phyloP scores from a whole-genome alignment of 768 basidiomycete genomes.

The Mycena pura region DNA sequence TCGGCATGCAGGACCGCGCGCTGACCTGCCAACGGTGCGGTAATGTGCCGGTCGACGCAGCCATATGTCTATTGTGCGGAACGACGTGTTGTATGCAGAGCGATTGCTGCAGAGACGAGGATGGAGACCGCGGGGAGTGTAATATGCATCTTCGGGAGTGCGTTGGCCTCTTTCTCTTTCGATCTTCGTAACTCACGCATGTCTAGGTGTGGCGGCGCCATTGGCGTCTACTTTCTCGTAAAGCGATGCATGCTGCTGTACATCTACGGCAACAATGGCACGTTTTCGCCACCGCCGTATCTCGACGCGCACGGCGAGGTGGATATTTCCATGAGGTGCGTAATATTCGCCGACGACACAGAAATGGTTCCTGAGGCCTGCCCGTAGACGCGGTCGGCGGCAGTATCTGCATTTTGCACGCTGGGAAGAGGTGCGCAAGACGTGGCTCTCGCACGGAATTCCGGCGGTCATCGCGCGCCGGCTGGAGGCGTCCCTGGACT shows the following conservation, averaged over 20 bases:
- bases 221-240: conserved; percentile 90
- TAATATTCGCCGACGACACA: background rate
- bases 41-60: conserved; percentile 83
- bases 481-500: conserved; percentile 85
- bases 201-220: conserved; percentile 84
- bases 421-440: conserved; percentile 91
- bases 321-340: conserved; percentile 89
- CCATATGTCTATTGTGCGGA: conserved; percentile 92
- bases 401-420: conserved; percentile 86
- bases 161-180: conserved; percentile 41
- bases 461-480: conserved; percentile 90
- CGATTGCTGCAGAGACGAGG: conserved; percentile 83
- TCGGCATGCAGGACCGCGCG: conserved; percentile 74
- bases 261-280: conserved; percentile 88
- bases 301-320: conserved; percentile 94
- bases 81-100: conserved; percentile 88
- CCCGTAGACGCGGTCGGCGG: conserved; percentile 79
- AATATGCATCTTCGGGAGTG: conserved; percentile 95
- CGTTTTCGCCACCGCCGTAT: conserved; percentile 88
- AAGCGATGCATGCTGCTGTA: conserved; percentile 92
- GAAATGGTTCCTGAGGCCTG: background rate
- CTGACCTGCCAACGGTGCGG: conserved; percentile 80
- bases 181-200: conserved; percentile 1
- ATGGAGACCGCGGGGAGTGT: conserved; percentile 83
- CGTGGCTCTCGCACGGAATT: conserved; percentile 90